Conservation (phyloP, 192 early-diverging fungal species). For the Phycomyces nitens region DNA sequence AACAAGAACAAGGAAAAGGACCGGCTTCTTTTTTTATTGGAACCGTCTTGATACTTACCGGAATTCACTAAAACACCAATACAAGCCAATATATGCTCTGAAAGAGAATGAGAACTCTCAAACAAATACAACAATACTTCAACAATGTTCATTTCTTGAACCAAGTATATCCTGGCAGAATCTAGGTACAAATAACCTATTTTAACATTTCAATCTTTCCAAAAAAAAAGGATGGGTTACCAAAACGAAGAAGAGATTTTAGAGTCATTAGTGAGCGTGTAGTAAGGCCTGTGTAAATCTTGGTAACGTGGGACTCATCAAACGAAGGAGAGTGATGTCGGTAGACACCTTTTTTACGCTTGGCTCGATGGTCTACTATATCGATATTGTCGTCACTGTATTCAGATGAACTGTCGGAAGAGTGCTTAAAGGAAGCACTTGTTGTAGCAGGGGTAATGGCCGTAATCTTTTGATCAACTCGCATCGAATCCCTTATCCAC, state of each 20-base stretch:
- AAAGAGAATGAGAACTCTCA: constrained; percentile 15
- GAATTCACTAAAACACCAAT: constrained; percentile 20
- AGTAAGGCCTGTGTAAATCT: too few species aligned
- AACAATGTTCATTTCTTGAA: constrained; percentile 23
- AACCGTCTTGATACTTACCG: constrained; percentile 11
- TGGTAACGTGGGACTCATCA: too few species aligned
- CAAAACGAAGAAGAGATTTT: constrained; percentile 4
- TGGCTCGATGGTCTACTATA: too few species aligned
- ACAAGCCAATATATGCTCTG: constrained; percentile 21
- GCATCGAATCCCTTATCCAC: constrained; percentile 3
- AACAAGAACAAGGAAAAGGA: not conserved
- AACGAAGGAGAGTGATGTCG: too few species aligned
- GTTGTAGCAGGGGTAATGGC: not conserved
- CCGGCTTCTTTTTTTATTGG: not conserved
- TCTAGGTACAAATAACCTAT: constrained; percentile 1
- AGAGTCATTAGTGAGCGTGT: not conserved
- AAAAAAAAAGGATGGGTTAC: not conserved
- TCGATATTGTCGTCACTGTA: too few species aligned
- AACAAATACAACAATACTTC: constrained; percentile 24
- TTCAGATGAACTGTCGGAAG: not conserved
- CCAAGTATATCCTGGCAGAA: constrained; percentile 19
- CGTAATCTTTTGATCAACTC: not conserved
- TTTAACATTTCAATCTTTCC: not conserved
- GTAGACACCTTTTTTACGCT: too few species aligned
- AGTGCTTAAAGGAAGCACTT: not conserved